phyloP scores from a whole-genome alignment of 164 flowering plant species.

The Umbilicus rupestris region DNA sequence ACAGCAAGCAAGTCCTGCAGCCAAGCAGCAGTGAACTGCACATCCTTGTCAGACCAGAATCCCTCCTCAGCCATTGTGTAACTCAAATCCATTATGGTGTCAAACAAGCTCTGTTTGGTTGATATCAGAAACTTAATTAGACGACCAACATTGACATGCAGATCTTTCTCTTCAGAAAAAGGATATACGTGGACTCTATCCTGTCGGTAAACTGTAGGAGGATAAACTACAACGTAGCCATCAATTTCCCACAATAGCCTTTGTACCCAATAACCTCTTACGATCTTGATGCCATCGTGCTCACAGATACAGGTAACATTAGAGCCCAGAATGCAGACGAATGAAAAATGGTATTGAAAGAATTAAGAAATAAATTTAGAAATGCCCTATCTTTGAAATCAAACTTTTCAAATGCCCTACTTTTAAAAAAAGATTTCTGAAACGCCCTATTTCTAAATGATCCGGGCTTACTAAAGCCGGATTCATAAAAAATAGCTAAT shows the following conservation, averaged over 20 bases:
- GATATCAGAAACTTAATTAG: slow-evolving; percentile 70
- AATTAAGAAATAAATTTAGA: too few relatives aligned
- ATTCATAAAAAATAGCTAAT: too few relatives aligned
- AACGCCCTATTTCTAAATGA: too few relatives aligned
- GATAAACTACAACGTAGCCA: slow-evolving; percentile 83
- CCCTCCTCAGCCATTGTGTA: slow-evolving; percentile 88
- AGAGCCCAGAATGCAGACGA: slow-evolving; percentile 91
- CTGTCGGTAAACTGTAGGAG: slow-evolving; percentile 76
- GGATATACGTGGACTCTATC: slow-evolving; percentile 73
- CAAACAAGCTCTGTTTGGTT: slow-evolving; percentile 63
- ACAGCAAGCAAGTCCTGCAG: slow-evolving; percentile 93
- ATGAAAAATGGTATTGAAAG: slow-evolving; percentile 84
- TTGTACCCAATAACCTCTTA: slow-evolving; percentile 97
- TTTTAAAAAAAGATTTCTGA: too few relatives aligned
- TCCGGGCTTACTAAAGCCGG: too few relatives aligned
- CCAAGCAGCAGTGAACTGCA: slow-evolving; percentile 93
- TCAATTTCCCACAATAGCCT: slow-evolving; percentile 97
- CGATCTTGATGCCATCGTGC: slow-evolving; percentile 89
- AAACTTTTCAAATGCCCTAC: too few relatives aligned
- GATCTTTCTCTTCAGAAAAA: slow-evolving; percentile 96
- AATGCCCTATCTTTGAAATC: too few relatives aligned
- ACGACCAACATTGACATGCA: slow-evolving; percentile 90
- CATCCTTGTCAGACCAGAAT: slow-evolving; percentile 86
- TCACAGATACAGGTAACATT: slow-evolving; percentile 95
- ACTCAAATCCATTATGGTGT: slow-evolving; percentile 78